These are phyloP conservation scores for Kwoniella dendrophila DNA, from an alignment of 768 basidiomycete genomes.

Conservation along the genomic window DNA sequence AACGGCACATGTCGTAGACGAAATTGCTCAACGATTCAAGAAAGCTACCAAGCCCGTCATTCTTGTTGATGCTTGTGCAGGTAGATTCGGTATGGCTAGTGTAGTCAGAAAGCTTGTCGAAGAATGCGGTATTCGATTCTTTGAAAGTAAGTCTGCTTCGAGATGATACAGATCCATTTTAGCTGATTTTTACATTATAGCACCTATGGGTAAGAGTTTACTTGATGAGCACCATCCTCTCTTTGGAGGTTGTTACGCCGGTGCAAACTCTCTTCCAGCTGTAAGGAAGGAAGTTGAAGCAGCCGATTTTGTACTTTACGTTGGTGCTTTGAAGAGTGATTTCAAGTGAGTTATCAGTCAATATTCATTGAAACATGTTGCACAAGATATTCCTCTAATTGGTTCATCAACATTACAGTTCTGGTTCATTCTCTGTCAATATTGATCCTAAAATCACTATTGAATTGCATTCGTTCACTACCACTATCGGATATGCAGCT, in stretches of 20 bases:
- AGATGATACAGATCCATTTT: background rate
- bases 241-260: slow-evolving; percentile 54
- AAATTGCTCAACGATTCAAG: slow-evolving; percentile 69
- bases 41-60: slow-evolving; percentile 68
- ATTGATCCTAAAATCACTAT: slow-evolving; percentile 51
- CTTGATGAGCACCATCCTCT: slow-evolving; percentile 53
- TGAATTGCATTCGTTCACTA: slow-evolving; percentile 56
- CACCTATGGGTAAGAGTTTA: slow-evolving; percentile 47
- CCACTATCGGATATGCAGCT: slow-evolving; percentile 45
- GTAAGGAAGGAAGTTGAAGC: slow-evolving; percentile 52
- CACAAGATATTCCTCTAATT: too few relatives aligned
- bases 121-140: slow-evolving; percentile 49
- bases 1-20: slow-evolving; percentile 69
- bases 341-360: slow-evolving; percentile 48
- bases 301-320: slow-evolving; percentile 54
- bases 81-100: slow-evolving; percentile 52
- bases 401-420: too few relatives aligned
- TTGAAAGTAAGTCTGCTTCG: slow-evolving; percentile 47
- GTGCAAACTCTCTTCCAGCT: slow-evolving; percentile 48
- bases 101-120: slow-evolving; percentile 51
- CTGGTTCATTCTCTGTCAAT: slow-evolving; percentile 54
- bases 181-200: background rate
- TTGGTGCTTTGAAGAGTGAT: slow-evolving; percentile 53
- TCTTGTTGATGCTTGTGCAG: slow-evolving; percentile 55
- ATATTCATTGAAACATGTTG: background rate